Evolutionary conservation across 1,284 basidiomycete genomes (phyloP).

Genomic region (Sphagnurus paluster): DNA sequence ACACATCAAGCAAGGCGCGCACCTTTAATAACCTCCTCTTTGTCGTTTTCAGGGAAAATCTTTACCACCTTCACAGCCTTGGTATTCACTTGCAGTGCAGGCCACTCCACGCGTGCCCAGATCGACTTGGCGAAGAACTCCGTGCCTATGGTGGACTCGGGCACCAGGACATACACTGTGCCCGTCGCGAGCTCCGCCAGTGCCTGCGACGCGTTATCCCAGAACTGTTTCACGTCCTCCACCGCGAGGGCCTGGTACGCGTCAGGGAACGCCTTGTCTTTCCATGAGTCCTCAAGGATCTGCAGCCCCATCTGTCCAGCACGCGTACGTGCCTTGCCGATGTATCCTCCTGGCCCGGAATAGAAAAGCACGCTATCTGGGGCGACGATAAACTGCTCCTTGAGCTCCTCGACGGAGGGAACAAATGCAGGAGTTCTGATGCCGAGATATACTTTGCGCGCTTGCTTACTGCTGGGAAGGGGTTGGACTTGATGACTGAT

Average conservation of each 20-base stretch:
- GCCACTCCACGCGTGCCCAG: conserved; percentile 15
- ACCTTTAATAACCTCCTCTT: conserved; percentile 7
- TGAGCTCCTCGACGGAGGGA: conserved; percentile 7
- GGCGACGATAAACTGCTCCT: not conserved
- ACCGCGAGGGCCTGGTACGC: not conserved
- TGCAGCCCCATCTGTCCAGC: conserved; percentile 1
- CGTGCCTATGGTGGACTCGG: conserved; percentile 5
- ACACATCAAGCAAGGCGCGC: too few species aligned
- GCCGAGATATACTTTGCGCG: not conserved
- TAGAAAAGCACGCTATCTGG: conserved; percentile 10
- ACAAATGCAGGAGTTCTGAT: not conserved
- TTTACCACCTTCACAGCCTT: conserved; percentile 8
- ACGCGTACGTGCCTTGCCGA: not conserved
- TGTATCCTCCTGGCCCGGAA: conserved; percentile 14
- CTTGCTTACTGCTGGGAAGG: not conserved
- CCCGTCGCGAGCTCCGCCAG: conserved; percentile 9
- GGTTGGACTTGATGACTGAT: not conserved
- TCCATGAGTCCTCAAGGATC: conserved; percentile 12
- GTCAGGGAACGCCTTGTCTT: conserved; percentile 4
- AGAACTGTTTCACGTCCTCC: conserved; percentile 8
- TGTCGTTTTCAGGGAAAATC: conserved; percentile 8
- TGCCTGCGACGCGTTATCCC: conserved; percentile 13
- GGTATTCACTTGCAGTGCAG: conserved; percentile 5
- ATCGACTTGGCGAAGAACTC: conserved; percentile 5
- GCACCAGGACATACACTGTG: conserved; percentile 10